phyloP scores from a whole-genome alignment of 441 rosid species.

The Biscutella laevigata region DNA sequence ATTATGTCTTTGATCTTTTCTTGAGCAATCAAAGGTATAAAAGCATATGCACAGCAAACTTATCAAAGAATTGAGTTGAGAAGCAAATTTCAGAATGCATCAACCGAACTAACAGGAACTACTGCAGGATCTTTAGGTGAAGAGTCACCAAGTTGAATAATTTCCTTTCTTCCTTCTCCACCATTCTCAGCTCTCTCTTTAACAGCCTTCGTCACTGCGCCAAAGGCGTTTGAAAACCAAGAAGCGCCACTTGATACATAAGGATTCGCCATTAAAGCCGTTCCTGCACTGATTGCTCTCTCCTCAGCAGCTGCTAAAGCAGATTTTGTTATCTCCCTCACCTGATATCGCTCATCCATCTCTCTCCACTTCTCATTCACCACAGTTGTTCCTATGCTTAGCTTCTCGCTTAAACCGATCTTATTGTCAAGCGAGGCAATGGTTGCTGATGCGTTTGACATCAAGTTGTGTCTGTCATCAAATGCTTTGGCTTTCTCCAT shows the following conservation, averaged over 20 bases:
- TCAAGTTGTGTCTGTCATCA: slow-evolving; percentile 46
- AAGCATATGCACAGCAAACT: slow-evolving; percentile 17
- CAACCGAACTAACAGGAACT: slow-evolving; percentile 34
- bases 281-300: slow-evolving; percentile 43
- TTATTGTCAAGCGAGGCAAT: slow-evolving; percentile 48
- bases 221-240: slow-evolving; percentile 52
- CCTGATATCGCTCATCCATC: slow-evolving; percentile 47
- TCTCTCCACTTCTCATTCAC: slow-evolving; percentile 50
- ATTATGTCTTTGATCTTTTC: not conserved
- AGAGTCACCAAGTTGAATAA: slow-evolving; percentile 23
- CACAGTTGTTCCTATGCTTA: slow-evolving; percentile 44
- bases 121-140: slow-evolving; percentile 30
- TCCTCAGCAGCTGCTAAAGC: slow-evolving; percentile 51
- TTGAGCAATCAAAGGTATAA: slow-evolving; percentile 5
- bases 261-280: slow-evolving; percentile 43
- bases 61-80: slow-evolving; percentile 17
- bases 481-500: slow-evolving; percentile 50
- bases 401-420: slow-evolving; percentile 52
- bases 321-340: slow-evolving; percentile 47
- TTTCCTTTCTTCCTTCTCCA: slow-evolving; percentile 36
- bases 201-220: slow-evolving; percentile 41
- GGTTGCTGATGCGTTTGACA: slow-evolving; percentile 57
- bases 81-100: not conserved
- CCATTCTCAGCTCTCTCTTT: slow-evolving; percentile 44
- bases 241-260: slow-evolving; percentile 51